These are phyloP conservation scores for Nelumbo lutea DNA, from an alignment of 164 flowering plant genomes.

Conservation along the genomic window DNA sequence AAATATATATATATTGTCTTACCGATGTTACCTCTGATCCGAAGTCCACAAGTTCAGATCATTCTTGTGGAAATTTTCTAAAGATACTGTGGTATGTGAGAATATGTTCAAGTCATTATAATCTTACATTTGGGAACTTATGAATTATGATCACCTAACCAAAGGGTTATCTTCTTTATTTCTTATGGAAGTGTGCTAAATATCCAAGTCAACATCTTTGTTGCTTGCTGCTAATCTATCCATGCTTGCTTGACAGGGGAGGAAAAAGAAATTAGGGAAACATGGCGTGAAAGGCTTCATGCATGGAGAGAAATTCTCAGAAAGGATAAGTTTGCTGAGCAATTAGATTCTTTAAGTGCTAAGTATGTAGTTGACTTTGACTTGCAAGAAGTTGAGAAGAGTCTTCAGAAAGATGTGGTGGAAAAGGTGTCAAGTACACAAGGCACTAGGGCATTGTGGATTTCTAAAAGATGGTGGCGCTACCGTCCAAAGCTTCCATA, in stretches of 20 bases:
- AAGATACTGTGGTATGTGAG: not conserved
- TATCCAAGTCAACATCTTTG: not conserved
- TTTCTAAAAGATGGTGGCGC: conserved; percentile 98
- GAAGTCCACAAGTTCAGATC: too few species aligned
- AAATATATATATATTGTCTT: too few species aligned
- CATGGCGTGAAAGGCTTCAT: conserved; percentile 84
- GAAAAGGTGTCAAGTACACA: conserved; percentile 46
- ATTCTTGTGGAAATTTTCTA: not conserved
- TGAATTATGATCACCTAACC: not conserved
- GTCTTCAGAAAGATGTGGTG: conserved; percentile 77
- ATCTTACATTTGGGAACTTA: not conserved
- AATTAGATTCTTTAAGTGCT: conserved; percentile 53
- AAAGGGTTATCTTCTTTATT: not conserved
- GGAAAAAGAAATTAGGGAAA: conserved; percentile 32
- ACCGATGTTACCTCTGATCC: too few species aligned
- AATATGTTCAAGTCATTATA: not conserved
- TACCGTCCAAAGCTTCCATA: conserved; percentile 98
- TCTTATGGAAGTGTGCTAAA: not conserved
- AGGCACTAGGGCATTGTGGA: conserved; percentile 83
- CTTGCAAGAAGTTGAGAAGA: conserved; percentile 92
- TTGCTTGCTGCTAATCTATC: not conserved
- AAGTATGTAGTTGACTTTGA: conserved; percentile 88
- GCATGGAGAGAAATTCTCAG: conserved; percentile 65
- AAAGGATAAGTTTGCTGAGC: conserved; percentile 64
- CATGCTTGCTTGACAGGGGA: conserved; percentile 32